Percentiles rank a stretch among this genome's conserved stretches.
Evolutionary conservation across 192 early-diverging fungal genomes (phyloP).

Genomic region (Endogone sp.): DNA sequence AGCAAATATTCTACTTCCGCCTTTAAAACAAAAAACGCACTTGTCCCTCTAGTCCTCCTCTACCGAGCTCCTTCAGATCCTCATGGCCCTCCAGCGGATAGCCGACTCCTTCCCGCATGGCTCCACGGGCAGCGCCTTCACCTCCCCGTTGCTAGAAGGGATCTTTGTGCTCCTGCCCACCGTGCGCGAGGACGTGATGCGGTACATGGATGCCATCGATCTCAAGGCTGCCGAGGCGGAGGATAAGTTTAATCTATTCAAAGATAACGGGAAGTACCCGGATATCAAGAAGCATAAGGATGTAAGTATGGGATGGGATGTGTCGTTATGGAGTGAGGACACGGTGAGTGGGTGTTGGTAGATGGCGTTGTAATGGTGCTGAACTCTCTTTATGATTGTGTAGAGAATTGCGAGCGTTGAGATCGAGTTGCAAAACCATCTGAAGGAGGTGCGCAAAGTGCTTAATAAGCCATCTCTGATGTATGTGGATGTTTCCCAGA

Average conservation of each 20-base stretch:
- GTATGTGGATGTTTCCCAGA: conserved; percentile 61
- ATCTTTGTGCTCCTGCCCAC: conserved; percentile 35
- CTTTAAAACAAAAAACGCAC: background rate
- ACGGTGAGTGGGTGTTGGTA: background rate
- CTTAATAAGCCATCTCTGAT: conserved; percentile 43
- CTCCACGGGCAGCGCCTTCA: conserved; percentile 7
- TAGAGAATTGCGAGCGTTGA: conserved; percentile 55
- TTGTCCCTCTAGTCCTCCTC: conserved; percentile 42
- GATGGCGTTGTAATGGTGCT: background rate
- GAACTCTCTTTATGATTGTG: background rate
- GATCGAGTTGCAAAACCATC: conserved; percentile 44
- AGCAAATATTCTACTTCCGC: background rate
- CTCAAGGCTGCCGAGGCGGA: conserved; percentile 38
- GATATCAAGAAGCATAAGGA: conserved; percentile 39
- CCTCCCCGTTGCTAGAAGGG: conserved; percentile 24
- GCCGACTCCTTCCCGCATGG: conserved; percentile 19
- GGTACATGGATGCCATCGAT: conserved; percentile 40
- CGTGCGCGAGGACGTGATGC: conserved; percentile 26
- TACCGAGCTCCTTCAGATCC: conserved; percentile 49
- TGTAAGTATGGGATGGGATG: conserved; percentile 15
- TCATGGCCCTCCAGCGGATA: conserved; percentile 43
- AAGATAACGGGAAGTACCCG: conserved; percentile 43
- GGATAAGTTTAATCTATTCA: conserved; percentile 57
- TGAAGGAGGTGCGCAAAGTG: conserved; percentile 41
- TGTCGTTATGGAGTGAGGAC: background rate